These are phyloP conservation scores for Coniella vitis DNA, from an alignment of 2,329 filamentous ascomycete species.

Conservation along the genomic window DNA sequence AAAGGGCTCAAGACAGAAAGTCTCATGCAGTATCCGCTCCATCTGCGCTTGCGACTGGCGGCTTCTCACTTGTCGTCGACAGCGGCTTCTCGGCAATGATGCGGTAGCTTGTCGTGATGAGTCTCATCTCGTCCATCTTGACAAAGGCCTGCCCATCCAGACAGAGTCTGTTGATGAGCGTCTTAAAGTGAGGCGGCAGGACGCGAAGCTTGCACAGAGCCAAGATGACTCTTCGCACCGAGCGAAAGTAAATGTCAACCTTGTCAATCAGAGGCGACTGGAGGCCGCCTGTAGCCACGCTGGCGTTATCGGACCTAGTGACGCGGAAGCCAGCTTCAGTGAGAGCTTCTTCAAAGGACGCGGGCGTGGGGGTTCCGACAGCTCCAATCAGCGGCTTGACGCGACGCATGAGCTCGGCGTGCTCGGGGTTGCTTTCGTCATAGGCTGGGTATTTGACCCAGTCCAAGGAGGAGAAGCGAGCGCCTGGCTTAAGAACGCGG, in stretches of 20 bases:
- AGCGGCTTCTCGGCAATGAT: conserved; percentile 42
- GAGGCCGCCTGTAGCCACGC: conserved; percentile 35
- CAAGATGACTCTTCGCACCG: conserved; percentile 41
- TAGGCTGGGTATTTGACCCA: conserved; percentile 47
- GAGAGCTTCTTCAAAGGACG: conserved; percentile 38
- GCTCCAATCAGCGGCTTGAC: conserved; percentile 50
- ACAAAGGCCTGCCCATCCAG: conserved; percentile 48
- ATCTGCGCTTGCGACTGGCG: background rate
- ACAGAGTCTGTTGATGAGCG: conserved; percentile 45
- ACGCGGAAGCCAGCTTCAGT: conserved; percentile 40
- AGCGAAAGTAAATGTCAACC: conserved; percentile 47
- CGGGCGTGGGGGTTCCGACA: conserved; percentile 45
- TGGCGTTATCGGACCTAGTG: conserved; percentile 43
- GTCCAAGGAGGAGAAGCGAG: conserved; percentile 43
- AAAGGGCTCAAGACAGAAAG: background rate
- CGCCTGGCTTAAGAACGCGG: conserved; percentile 43
- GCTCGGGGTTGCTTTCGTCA: conserved; percentile 37
- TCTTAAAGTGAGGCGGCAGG: conserved; percentile 45
- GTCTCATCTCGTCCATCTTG: conserved; percentile 47
- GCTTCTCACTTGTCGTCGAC: background rate
- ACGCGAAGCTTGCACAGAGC: conserved; percentile 39
- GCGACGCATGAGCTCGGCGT: conserved; percentile 44
- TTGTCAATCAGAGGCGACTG: conserved; percentile 48
- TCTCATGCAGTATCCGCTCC: background rate
- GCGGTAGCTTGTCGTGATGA: conserved; percentile 46